Conservation (phyloP, 441 rosid genomes). For the Gossypium davidsonii region DNA sequence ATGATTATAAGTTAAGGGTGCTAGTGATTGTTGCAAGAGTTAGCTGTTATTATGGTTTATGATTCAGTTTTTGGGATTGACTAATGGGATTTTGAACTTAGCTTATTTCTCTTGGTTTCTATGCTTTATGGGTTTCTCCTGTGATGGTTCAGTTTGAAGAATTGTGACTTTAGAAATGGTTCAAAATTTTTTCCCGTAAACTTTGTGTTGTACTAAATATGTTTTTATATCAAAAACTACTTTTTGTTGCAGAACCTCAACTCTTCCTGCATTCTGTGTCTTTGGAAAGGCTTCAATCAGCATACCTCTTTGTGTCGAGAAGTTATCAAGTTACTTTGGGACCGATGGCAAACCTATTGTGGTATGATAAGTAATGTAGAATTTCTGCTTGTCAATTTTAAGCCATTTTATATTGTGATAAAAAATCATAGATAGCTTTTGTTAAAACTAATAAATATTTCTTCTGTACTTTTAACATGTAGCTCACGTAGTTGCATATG, state of each 20-base stretch:
- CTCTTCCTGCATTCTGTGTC: conserved; percentile 72
- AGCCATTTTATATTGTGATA: not conserved
- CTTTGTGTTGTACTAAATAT: not conserved
- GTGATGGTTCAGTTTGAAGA: not conserved
- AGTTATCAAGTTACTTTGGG: conserved; percentile 29
- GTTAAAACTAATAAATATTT: not conserved
- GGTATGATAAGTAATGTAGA: conserved; percentile 36
- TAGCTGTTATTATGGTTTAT: not conserved
- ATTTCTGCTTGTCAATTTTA: not conserved
- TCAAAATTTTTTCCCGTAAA: not conserved
- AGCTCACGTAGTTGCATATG: not conserved
- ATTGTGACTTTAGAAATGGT: not conserved
- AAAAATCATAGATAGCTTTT: not conserved
- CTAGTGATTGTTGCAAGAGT: not conserved
- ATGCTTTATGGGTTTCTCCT: not conserved
- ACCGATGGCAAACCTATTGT: conserved; percentile 43
- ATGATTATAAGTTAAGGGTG: not conserved
- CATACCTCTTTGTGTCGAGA: conserved; percentile 38
- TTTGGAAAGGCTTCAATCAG: conserved; percentile 64
- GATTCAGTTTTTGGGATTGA: not conserved
- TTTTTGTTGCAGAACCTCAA: conserved; percentile 57
- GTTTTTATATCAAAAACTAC: not conserved
- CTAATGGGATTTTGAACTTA: not conserved
- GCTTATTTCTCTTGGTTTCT: not conserved
- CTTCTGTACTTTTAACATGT: not conserved